phyloP scores from a whole-genome alignment of 768 basidiomycete genomes.

The Pulveroboletus sp. region DNA sequence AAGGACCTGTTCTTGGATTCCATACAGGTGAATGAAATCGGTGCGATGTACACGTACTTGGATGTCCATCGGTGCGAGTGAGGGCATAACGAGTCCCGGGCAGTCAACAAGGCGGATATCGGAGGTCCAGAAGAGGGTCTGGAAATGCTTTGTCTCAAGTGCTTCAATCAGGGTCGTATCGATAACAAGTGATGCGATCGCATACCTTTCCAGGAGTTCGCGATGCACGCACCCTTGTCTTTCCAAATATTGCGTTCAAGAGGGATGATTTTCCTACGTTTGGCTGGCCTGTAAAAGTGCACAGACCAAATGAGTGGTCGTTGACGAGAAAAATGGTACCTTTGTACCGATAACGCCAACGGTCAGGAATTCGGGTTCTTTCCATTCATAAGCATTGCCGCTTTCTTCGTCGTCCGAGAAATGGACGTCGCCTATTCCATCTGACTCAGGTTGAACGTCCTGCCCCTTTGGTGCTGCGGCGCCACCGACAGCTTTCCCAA shows the following conservation, averaged over 20 bases:
- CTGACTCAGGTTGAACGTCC: neutral
- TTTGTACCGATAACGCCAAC: slow-evolving; percentile 75
- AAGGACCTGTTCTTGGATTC: slow-evolving; percentile 47
- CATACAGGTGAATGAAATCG: neutral
- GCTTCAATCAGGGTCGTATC: neutral
- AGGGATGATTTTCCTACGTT: slow-evolving; percentile 95
- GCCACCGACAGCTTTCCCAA: slow-evolving; percentile 45
- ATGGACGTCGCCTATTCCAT: slow-evolving; percentile 22
- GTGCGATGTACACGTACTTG: slow-evolving; percentile 46
- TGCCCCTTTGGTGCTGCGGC: slow-evolving; percentile 34
- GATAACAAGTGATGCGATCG: neutral
- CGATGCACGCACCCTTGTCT: slow-evolving; percentile 74
- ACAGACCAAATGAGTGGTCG: neutral
- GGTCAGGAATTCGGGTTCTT: slow-evolving; percentile 63
- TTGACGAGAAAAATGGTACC: neutral
- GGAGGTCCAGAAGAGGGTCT: slow-evolving; percentile 86
- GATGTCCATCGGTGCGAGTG: slow-evolving; percentile 75
- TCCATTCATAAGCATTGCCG: slow-evolving; percentile 17
- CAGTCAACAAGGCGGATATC: slow-evolving; percentile 92
- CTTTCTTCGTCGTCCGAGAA: slow-evolving; percentile 13
- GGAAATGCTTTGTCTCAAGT: slow-evolving; percentile 86
- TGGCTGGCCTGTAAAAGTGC: slow-evolving; percentile 63
- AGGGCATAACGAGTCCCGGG: slow-evolving; percentile 92
- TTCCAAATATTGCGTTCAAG: slow-evolving; percentile 87
- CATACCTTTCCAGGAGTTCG: slow-evolving; percentile 82